phyloP scores from a whole-genome alignment of 1,139 yeast genomes.

The Candida dubliniensis region DNA sequence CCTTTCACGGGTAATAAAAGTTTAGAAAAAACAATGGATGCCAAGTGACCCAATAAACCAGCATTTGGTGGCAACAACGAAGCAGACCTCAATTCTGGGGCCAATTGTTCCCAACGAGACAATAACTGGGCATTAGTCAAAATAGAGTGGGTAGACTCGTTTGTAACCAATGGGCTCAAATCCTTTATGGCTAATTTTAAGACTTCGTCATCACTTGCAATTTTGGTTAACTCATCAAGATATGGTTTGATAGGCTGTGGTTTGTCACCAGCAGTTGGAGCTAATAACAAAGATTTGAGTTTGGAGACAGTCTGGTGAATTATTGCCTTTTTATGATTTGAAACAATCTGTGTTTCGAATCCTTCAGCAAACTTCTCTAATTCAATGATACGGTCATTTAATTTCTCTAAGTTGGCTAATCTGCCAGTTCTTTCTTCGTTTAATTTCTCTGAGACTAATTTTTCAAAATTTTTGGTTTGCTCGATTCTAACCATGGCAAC shows the following conservation, averaged over 20 bases:
- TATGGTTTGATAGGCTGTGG: slow-evolving; percentile 42
- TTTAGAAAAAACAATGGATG: slow-evolving; percentile 75
- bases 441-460: slow-evolving; percentile 60
- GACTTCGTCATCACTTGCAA: slow-evolving; percentile 48
- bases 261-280: slow-evolving; percentile 24
- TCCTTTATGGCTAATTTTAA: slow-evolving; percentile 37
- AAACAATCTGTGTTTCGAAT: slow-evolving; percentile 56
- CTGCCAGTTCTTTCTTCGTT: slow-evolving; percentile 84
- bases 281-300: slow-evolving; percentile 49
- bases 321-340: slow-evolving; percentile 56
- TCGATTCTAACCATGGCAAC: slow-evolving; percentile 69
- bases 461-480: slow-evolving; percentile 70
- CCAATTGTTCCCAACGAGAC: slow-evolving; percentile 70
- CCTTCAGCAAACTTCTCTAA: slow-evolving; percentile 60
- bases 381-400: slow-evolving; percentile 56
- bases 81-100: slow-evolving; percentile 86
- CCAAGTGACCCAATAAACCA: slow-evolving; percentile 87
- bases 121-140: slow-evolving; percentile 66
- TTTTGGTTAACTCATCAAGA: slow-evolving; percentile 45
- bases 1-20: slow-evolving; percentile 69
- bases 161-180: slow-evolving; percentile 43
- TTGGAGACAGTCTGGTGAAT: slow-evolving; percentile 58
- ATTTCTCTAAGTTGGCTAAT: slow-evolving; percentile 63
- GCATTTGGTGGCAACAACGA: slow-evolving; percentile 92
- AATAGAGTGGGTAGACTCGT: slow-evolving; percentile 58